A percentile compares a stretch with the other conserved stretches of the same genome.
These are phyloP conservation scores for Metschnikowia similis DNA, from an alignment of 805 yeast genomes.

Conservation along the genomic window DNA sequence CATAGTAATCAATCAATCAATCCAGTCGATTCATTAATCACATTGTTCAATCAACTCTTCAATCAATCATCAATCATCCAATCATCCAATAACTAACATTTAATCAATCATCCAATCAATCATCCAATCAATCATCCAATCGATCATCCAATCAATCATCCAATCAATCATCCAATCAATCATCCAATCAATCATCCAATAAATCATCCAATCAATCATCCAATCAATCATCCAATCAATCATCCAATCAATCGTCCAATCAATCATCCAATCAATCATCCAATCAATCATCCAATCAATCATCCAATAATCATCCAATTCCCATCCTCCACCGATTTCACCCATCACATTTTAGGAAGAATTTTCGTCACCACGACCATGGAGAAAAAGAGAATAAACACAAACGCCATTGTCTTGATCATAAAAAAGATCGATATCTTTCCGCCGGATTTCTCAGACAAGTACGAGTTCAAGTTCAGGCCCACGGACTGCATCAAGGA, in stretches of 20 bases:
- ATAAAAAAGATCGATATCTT: constrained; percentile 37
- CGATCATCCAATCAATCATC: too few relatives aligned
- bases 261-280: background rate
- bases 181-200: background rate
- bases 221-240: too few relatives aligned
- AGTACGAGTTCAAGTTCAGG: constrained; percentile 33
- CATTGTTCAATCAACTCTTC: too few relatives aligned
- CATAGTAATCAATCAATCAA: background rate
- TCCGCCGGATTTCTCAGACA: constrained; percentile 37
- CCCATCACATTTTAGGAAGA: constrained; percentile 29
- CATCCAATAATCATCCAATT: too few relatives aligned
- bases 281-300: background rate
- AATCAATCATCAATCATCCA: too few relatives aligned
- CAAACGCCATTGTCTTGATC: constrained; percentile 25
- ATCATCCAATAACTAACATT: too few relatives aligned
- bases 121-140: too few relatives aligned
- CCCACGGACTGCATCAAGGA: constrained; percentile 25
- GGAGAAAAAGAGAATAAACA: constrained; percentile 25
- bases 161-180: too few relatives aligned
- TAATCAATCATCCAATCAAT: too few relatives aligned
- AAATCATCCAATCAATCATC: background rate
- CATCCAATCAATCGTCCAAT: background rate
- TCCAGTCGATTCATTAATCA: too few relatives aligned
- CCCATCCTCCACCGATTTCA: too few relatives aligned
- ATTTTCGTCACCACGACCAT: constrained; percentile 33